Percentiles rank a stretch among this genome's conserved stretches.
Conservation (phyloP, 805 yeast genomes). For the Saturnispora dispora region DNA sequence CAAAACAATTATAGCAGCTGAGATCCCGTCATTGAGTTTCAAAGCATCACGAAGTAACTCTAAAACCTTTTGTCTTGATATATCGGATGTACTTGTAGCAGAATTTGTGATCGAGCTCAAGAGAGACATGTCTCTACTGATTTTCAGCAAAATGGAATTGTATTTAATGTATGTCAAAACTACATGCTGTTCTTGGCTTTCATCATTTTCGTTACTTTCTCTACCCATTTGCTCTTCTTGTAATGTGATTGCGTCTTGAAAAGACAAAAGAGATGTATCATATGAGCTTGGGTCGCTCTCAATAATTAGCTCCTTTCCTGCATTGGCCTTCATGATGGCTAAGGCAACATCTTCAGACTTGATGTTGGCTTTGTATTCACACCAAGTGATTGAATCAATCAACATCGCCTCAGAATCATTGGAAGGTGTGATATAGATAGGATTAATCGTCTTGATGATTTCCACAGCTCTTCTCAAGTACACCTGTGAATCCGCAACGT, state of each 20-base stretch:
- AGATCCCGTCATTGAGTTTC: constrained; percentile 43
- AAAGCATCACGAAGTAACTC: constrained; percentile 33
- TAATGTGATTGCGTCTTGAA: constrained; percentile 60
- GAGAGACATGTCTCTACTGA: constrained; percentile 60
- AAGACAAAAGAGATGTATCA: constrained; percentile 49
- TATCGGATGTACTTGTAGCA: constrained; percentile 15
- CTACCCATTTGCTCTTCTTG: constrained; percentile 50
- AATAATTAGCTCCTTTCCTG: constrained; percentile 24
- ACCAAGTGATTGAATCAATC: constrained; percentile 37
- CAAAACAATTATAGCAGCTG: constrained; percentile 46
- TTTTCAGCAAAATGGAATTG: constrained; percentile 51
- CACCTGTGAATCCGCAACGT: constrained; percentile 17
- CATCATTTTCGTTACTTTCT: constrained; percentile 35
- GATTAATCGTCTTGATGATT: constrained; percentile 29
- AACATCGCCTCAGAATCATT: constrained; percentile 14
- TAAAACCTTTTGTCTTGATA: constrained; percentile 20
- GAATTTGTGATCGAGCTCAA: constrained; percentile 25
- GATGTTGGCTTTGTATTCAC: constrained; percentile 48
- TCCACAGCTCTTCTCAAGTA: constrained; percentile 31
- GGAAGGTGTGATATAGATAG: constrained; percentile 29
- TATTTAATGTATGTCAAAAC: constrained; percentile 68
- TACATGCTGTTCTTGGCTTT: constrained; percentile 64
- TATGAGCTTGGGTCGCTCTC: constrained; percentile 37
- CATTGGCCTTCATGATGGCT: constrained; percentile 36
- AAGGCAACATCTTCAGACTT: constrained; percentile 66